These are phyloP conservation scores for Podospora bellae-mahoneyi DNA, from an alignment of 495 filamentous ascomycete genomes.

Conservation along the genomic window DNA sequence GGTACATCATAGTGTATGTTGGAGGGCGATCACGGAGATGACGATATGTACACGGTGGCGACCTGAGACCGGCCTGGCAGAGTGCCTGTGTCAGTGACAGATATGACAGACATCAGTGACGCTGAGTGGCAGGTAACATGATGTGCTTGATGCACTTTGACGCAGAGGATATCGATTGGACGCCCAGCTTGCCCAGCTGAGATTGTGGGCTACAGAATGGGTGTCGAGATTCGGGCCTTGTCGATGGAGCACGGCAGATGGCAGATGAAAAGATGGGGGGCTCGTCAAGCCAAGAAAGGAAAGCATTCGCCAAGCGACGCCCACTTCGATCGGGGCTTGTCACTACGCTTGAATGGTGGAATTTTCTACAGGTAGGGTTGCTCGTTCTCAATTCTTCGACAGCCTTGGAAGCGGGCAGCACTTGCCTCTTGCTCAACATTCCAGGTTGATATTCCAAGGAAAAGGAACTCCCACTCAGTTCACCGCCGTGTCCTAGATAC, in stretches of 20 bases:
- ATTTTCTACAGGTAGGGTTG: too few species aligned
- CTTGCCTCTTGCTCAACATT: too few species aligned
- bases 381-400: background rate
- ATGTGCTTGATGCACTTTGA: background rate
- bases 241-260: constrained; percentile 15
- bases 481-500: too few species aligned
- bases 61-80: constrained; percentile 4
- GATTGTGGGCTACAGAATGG: background rate
- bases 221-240: constrained; percentile 8
- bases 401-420: too few species aligned
- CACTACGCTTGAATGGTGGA: background rate
- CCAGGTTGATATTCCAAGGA: background rate
- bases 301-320: background rate
- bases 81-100: background rate
- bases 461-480: too few species aligned
- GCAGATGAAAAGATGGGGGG: constrained; percentile 13
- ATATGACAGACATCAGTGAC: background rate
- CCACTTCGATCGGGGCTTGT: background rate
- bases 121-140: too few species aligned
- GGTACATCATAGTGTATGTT: background rate
- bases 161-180: background rate
- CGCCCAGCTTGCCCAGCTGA: constrained; percentile 9
- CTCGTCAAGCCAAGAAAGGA: background rate
- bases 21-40: constrained; percentile 3
- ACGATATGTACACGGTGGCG: background rate